Evolutionary conservation across 2,329 filamentous ascomycete species (phyloP).

Genomic region (Albifimbria verrucaria): DNA sequence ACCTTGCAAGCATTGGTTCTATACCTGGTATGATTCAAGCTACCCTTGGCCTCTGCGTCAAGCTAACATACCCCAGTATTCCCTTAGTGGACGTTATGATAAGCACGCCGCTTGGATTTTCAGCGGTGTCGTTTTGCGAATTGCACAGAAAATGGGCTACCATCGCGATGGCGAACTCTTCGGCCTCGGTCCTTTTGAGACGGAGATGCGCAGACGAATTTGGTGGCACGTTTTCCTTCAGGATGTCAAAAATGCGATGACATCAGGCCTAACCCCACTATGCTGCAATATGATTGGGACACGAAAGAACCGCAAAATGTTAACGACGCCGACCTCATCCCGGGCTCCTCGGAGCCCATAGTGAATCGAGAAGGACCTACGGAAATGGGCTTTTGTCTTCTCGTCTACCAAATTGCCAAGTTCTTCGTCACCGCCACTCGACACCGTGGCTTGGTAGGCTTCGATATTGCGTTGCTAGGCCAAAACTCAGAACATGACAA

Average conservation of each 20-base stretch:
- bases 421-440: slow-evolving; percentile 44
- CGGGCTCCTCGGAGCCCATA: slow-evolving; percentile 48
- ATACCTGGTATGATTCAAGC: slow-evolving; percentile 43
- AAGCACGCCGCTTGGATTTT: slow-evolving; percentile 59
- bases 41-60: not conserved
- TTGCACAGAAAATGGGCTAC: slow-evolving; percentile 66
- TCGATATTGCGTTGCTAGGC: slow-evolving; percentile 48
- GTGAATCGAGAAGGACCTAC: slow-evolving; percentile 54
- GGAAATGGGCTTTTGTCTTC: slow-evolving; percentile 57
- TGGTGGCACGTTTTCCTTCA: slow-evolving; percentile 64
- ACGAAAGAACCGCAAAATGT: slow-evolving; percentile 55
- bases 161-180: slow-evolving; percentile 58
- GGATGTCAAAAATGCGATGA: slow-evolving; percentile 54
- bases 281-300: slow-evolving; percentile 52
- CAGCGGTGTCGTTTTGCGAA: slow-evolving; percentile 58
- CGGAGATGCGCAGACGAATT: slow-evolving; percentile 63
- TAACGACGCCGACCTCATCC: slow-evolving; percentile 57
- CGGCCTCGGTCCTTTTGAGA: slow-evolving; percentile 58
- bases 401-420: slow-evolving; percentile 47
- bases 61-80: slow-evolving; percentile 37
- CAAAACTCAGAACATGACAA: slow-evolving; percentile 32
- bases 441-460: slow-evolving; percentile 37
- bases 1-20: slow-evolving; percentile 58
- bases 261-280: slow-evolving; percentile 53
- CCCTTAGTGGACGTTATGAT: slow-evolving; percentile 55